phyloP scores from a whole-genome alignment of 495 filamentous ascomycete genomes.

The Chaetomium tenue region DNA sequence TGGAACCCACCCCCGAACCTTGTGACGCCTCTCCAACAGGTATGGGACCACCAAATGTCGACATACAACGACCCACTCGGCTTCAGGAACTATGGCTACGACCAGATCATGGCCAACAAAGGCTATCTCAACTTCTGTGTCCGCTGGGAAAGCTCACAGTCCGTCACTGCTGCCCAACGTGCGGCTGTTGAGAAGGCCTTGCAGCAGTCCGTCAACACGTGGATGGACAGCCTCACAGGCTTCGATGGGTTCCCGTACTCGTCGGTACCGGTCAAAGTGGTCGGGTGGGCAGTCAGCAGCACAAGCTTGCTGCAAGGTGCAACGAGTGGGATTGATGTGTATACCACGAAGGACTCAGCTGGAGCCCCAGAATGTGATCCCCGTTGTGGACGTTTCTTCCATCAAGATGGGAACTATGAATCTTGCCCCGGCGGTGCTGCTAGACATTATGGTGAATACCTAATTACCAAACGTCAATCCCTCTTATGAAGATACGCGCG shows the following conservation, averaged over 20 bases:
- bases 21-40: background rate
- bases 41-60: background rate
- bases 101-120: slow-evolving; percentile 6
- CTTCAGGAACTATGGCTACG: slow-evolving; percentile 5
- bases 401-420: background rate
- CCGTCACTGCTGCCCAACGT: slow-evolving; percentile 6
- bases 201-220: background rate
- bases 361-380: background rate
- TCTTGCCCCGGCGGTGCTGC: background rate
- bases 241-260: background rate
- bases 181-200: background rate
- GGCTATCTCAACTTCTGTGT: slow-evolving; percentile 4
- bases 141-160: background rate
- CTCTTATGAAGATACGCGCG: background rate
- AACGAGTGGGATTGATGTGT: background rate
- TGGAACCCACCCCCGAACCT: slow-evolving; percentile 1
- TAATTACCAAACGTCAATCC: background rate
- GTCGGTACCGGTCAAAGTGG: background rate
- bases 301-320: background rate
- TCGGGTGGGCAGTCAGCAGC: background rate
- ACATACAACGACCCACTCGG: background rate
- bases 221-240: background rate
- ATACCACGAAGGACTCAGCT: background rate
- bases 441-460: background rate
- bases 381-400: background rate